A percentile compares a stretch with the other conserved stretches of the same genome.
Evolutionary conservation across 2,329 filamentous ascomycete genomes (phyloP).

Genomic region (Cucurbitaria berberidis): DNA sequence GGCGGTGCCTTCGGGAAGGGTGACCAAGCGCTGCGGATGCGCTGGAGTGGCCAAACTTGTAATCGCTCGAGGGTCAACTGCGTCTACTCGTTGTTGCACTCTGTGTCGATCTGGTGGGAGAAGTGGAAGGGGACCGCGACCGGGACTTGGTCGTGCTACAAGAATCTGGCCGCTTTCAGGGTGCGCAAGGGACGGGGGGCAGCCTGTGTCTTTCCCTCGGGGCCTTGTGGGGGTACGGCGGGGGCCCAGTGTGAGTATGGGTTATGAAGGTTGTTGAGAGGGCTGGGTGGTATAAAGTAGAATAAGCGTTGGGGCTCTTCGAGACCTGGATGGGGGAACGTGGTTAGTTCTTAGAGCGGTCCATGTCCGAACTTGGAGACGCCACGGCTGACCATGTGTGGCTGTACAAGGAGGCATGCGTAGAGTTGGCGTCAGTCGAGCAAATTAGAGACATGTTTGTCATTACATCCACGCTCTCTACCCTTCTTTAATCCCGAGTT

Average conservation of each 20-base stretch:
- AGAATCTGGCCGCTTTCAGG: slow-evolving; percentile 8
- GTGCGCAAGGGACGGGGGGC: background rate
- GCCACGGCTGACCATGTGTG: slow-evolving; percentile 15
- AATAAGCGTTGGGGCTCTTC: slow-evolving; percentile 5
- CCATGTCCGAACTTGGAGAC: slow-evolving; percentile 8
- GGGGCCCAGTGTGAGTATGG: background rate
- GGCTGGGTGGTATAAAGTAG: background rate
- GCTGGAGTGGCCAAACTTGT: slow-evolving; percentile 2
- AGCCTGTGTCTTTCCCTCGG: background rate
- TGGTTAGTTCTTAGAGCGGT: slow-evolving; percentile 15
- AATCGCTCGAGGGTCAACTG: background rate
- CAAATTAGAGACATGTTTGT: background rate
- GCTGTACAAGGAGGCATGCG: background rate
- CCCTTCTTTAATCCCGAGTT: too few relatives aligned
- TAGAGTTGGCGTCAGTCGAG: background rate
- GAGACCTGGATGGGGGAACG: slow-evolving; percentile 7
- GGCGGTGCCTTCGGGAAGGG: slow-evolving; percentile 7
- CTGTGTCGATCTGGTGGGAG: background rate
- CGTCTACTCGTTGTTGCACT: background rate
- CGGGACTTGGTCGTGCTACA: background rate
- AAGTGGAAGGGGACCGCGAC: background rate
- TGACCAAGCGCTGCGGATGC: slow-evolving; percentile 13
- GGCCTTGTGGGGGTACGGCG: background rate
- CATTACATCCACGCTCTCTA: background rate
- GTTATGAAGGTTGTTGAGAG: background rate